Base-by-base conservation (phyloP, 345 rosid genomes). In the Gossypium ekmanianum region DNA sequence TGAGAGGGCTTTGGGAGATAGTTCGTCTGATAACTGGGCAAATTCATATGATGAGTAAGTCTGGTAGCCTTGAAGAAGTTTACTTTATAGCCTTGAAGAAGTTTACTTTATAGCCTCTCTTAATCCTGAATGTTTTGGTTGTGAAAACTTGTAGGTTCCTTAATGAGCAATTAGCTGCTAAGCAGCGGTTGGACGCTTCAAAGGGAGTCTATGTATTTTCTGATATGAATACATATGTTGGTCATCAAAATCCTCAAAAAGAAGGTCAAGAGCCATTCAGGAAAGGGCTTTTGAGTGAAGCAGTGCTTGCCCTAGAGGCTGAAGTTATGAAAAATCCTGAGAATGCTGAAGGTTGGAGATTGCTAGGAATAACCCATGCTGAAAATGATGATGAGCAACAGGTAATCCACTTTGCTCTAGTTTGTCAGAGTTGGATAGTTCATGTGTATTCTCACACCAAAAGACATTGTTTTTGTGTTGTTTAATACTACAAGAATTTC, bases 381-480 rank as follows among this genome's bases (percentile, higher is more conserved):
- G 99, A 96, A 81, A 96, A 93, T 76, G 99, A 96, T 79, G 98
- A 96, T 78, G 99, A 96, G 83, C 99, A 91, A 80, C 99, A 96
- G 97, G 99, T 93, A 81, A 59, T 82, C 10, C n/a, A 48, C 22
- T 26, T 54, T 12, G 0, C 57, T 7, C 7, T 48, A 61, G 43
- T 26, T 44, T 73, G 75, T 34, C 41, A 8, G 34, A 22, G 39
- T 22, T 22, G 54, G 20, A 18, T 18, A 3, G 8, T 65, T n/a
- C 11, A 5, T 44, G 48, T 22, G 7, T 24, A 14, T 73, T 73
- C 27, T 73, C 27, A 50, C 20, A 51, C 39, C 50, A 48, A 13
- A 47, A 7, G 17, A 51, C 61, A 56, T 56, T 29, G 41, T 27
- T 4, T 43, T 62, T 64, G 61, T 11, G 22, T 75, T 78, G 45